Conservation (phyloP, 164 flowering plant species). For the Platanus orientalis region DNA sequence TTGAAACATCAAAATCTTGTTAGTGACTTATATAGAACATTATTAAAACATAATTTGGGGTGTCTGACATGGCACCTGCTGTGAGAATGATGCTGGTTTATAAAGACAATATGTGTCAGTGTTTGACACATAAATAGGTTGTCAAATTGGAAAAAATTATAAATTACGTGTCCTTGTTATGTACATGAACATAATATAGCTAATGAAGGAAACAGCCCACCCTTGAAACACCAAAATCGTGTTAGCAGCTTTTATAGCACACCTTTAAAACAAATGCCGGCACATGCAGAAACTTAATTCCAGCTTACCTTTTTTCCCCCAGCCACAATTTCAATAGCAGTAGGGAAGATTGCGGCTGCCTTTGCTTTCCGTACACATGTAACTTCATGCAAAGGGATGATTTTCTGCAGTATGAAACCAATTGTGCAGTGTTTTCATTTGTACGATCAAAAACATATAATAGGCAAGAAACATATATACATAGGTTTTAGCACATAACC, state of each 20-base stretch:
- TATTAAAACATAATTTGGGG: too few species aligned
- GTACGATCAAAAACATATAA: neutral
- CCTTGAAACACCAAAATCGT: neutral
- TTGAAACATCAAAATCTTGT: too few species aligned
- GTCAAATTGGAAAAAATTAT: too few species aligned
- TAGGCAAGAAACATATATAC: neutral
- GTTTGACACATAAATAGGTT: too few species aligned
- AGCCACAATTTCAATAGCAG: constrained; percentile 84
- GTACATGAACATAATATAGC: too few species aligned
- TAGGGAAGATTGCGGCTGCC: constrained; percentile 90
- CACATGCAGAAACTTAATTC: neutral
- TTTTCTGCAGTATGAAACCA: constrained; percentile 51
- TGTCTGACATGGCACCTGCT: too few species aligned
- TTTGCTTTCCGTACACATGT: constrained; percentile 84
- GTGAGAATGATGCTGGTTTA: too few species aligned
- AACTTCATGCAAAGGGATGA: constrained; percentile 68
- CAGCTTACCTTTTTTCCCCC: constrained; percentile 63
- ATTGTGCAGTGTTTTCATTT: constrained; percentile 4
- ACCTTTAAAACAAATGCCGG: neutral
- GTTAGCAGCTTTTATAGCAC: neutral
- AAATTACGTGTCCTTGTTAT: too few species aligned
- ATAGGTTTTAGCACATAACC: too few species aligned
- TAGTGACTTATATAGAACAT: too few species aligned
- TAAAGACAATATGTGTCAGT: too few species aligned
- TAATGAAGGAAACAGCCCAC: too few species aligned